These are phyloP conservation scores for Cadophora sp. DNA, from an alignment of 2,329 filamentous ascomycete genomes.

Conservation along the genomic window DNA sequence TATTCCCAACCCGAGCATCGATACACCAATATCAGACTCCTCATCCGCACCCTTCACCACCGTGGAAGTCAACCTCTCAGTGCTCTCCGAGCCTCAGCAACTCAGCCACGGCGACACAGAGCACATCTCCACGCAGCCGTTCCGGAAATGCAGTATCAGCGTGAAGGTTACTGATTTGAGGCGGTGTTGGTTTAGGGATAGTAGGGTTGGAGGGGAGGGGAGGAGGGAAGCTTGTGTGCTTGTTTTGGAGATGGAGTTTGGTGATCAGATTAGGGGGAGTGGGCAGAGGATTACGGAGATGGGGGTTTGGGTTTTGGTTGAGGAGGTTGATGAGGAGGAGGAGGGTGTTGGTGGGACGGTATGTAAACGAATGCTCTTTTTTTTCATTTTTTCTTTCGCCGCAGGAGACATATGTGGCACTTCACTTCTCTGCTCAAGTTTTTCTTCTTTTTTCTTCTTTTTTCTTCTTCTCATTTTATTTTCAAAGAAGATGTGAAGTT, in stretches of 20 bases:
- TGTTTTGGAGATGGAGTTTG: conserved; percentile 10
- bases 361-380: background rate
- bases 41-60: background rate
- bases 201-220: background rate
- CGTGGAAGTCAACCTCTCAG: background rate
- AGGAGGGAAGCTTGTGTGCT: conserved; percentile 1
- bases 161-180: conserved; percentile 5
- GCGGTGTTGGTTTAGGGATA: conserved; percentile 1
- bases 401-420: background rate
- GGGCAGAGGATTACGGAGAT: conserved; percentile 7
- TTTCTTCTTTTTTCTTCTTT: too few species aligned
- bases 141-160: conserved; percentile 10
- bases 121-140: background rate
- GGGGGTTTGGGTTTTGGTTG: conserved; percentile 3
- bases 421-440: background rate
- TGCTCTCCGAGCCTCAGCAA: background rate
- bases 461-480: too few species aligned
- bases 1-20: too few species aligned
- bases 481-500: too few species aligned
- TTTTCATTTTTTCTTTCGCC: background rate
- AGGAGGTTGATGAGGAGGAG: conserved; percentile 8
- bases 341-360: background rate
- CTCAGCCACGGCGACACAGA: background rate
- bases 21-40: background rate
- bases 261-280: background rate